Evolutionary conservation across 73 alveolate genomes (phyloP), one percentile per base, ranked within the genome.

Genomic region (Stentor coeruleus): DNA sequence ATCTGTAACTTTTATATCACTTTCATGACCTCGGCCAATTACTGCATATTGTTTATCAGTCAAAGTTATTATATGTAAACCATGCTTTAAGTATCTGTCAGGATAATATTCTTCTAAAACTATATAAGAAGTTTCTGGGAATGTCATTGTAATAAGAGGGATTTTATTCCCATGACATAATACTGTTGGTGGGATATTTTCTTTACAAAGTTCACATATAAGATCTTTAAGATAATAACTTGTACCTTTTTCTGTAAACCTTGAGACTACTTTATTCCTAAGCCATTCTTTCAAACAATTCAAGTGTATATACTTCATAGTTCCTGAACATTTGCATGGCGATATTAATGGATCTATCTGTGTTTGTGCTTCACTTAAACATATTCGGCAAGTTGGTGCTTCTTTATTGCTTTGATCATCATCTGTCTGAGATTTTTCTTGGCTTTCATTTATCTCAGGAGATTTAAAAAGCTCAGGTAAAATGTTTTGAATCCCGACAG

Each of bases 321-420:
- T 91, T 15, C 99, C 99, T 26, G 94, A 74, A 81, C 99, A 95
- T 55, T 90, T 89, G 77, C 99, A 95, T 0, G 99, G 97, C 74
- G 89, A 86, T 36, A 95, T 87, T 74, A 95, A 84, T 20, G 95
- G 96, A 81, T 95, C 89, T 38, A 85, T 87, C 31, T 85, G 92
- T 15, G 89, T 84, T 40, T 89, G 90, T 37, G 89, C 93, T 38
- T 92, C 97, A 57, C 91, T 72, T 79, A 95, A 85, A 84, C 99
- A 95, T 31, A 95, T 72, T 60, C 98, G 85, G 80, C 99, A 95
- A 40, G 77, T 77, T 60, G 58, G 59, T n/a, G 42, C 39, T 59
- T 59, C 80, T 40, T 26, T 38, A 42, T 28, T 35, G 4, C 42
- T 26, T 75, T 77, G 30, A 2, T 36, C 55, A 42, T 42, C 66